Base-by-base conservation (phyloP, 2,329 filamentous ascomycete genomes). In the Zymoseptoria passerinii region DNA sequence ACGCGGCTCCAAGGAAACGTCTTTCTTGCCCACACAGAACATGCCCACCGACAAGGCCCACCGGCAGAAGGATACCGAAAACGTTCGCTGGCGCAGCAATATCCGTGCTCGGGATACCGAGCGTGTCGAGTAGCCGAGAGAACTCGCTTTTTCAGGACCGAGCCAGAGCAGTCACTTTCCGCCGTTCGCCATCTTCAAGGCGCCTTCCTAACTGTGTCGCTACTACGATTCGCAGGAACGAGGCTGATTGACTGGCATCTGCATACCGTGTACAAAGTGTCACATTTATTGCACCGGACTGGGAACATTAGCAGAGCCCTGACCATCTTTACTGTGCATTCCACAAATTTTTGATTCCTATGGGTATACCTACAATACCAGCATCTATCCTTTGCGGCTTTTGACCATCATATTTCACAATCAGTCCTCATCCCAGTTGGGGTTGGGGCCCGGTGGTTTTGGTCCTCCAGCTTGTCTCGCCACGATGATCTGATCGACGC, bases 401-500 rank as follows among this genome's bases (percentile, higher is more conserved):
- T 44, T 16, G 13, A 16, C 35, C 35, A 6, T 13, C 35, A 16
- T 13, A 16, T 44, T 13, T 44, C 50, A 28, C 44, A 62, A 54
- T 65, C 61, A 70, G 23, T 88, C 85, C 69, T 87, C 83, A 73
- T 87, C 85, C 85, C 85, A 86, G 71, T 84, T 84, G 51, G 92
- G 88, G 77, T 96, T 96, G 66, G 91, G 94, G 52, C 89, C 92
- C 28, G 94, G 94, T 58, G 92, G 92, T 82, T 99, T 99, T 20
- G 95, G 94, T 44, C 94, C 94, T 71, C 94, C 94, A 52, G 95
- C 94, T 78, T 97, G 94, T 77, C 92, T 86, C 63, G 95, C 92
- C 58, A 99, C 94, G 72, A 99, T 99, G 72, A 99, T 99, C 78
- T 99, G 95, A 76, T 99, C 94, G 48, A 99, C 94, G 52, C 91